These are phyloP conservation scores for Creolimax fragrantissima DNA, from an alignment of 78 protist species.

Conservation along the genomic window DNA sequence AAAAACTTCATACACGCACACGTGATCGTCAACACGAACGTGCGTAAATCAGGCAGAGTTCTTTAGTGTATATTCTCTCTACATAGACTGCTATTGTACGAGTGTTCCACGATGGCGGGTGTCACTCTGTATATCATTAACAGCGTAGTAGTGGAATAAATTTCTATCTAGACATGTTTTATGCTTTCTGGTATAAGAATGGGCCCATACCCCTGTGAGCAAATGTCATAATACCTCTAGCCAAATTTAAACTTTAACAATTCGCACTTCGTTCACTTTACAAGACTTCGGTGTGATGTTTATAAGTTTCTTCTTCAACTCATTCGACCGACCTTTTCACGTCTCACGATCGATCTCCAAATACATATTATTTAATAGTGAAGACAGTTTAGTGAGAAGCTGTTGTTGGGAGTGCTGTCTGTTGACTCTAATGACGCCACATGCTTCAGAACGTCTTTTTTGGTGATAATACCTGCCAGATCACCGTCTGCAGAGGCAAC, in stretches of 20 bases:
- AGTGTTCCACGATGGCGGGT: neutral
- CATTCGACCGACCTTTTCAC: neutral
- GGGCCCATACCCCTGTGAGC: too few species aligned
- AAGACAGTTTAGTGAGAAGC: too few species aligned
- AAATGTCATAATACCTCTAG: neutral
- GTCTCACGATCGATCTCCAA: too few species aligned
- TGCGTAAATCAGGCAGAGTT: too few species aligned
- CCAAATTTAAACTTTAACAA: neutral
- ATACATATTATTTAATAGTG: too few species aligned
- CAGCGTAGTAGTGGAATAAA: neutral
- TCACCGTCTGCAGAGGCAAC: neutral
- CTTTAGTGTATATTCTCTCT: too few species aligned
- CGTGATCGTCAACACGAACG: too few species aligned
- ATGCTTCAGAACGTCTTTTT: slow-evolving; percentile 16
- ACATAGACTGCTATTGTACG: too few species aligned
- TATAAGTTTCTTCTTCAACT: neutral
- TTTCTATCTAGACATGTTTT: neutral
- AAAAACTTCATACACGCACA: neutral
- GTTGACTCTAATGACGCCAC: neutral
- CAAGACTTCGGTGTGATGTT: neutral
- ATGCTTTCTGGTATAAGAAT: neutral
- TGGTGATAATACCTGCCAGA: slow-evolving; percentile 25
- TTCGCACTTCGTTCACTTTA: neutral
- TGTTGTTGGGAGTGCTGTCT: neutral
- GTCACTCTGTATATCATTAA: neutral